Evolutionary conservation across 1,284 basidiomycete genomes (phyloP), one percentile per base, ranked within the genome.

Genomic region (Trametes hirsuta): DNA sequence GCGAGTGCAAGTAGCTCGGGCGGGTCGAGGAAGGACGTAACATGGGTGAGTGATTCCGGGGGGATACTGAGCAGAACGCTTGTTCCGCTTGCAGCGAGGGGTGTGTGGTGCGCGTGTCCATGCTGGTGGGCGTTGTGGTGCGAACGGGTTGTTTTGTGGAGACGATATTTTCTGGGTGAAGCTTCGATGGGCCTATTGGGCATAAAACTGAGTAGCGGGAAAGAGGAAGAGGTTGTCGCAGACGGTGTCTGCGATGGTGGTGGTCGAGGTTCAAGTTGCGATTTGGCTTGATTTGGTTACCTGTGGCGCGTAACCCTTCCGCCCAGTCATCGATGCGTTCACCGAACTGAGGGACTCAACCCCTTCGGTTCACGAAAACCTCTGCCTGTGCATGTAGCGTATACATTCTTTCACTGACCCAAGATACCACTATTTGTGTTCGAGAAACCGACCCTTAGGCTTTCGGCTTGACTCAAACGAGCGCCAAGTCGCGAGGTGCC

Each of bases 1-100:
- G 82, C 79, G 64, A 93, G 83, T 1, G 80, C 72, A 48, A 87
- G 72, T 40, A 95, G 83, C 6, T 85, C 79, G 0, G 77, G 76
- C 0, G 91, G 90, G 68, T 87, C 81, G 54, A 95, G 85, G 71
- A 85, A 87, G 10, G 90, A 81, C n/a, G 91, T 90, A 75, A 94
- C 81, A 63, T 91, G 88, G 39, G 85, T 86, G 74, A 94, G 87
- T 30, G 87, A 87, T 72, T 95, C 93, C 37, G 79, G 74, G 24
- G 93, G 91, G 53, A 91, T 65, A 67, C 75, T 74, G 67, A 87
- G 81, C 52, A 88, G 74, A 51, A 77, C 69, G 55, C 68, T 47
- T 53, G 59, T 49, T 59, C 54, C 49, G 51, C 67, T 47, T 45
- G 62, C 55, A 52, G 59, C 56, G n/a, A 60, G 42, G 64, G 53